phyloP scores from a whole-genome alignment of 2,329 filamentous ascomycete species.

The Didymellaceae sp. region DNA sequence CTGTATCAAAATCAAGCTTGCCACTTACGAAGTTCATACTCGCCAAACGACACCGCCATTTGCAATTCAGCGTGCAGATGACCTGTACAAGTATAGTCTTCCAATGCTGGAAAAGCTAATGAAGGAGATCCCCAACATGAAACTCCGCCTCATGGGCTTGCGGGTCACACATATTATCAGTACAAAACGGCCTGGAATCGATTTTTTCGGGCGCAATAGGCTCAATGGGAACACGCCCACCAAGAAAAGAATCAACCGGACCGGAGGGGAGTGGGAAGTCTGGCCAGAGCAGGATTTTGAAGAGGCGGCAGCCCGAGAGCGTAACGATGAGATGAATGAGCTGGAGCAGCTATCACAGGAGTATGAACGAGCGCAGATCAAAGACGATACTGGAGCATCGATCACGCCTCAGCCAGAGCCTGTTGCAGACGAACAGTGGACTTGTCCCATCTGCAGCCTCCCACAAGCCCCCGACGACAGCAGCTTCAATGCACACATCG shows the following conservation, averaged over 20 bases:
- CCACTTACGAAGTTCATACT: conserved; percentile 91
- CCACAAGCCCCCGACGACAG: conserved; percentile 77
- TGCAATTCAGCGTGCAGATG: conserved; percentile 74
- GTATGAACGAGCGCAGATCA: conserved; percentile 38
- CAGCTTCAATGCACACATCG: conserved; percentile 88
- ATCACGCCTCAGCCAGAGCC: conserved; percentile 35
- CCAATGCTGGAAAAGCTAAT: conserved; percentile 86
- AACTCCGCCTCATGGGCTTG: conserved; percentile 83
- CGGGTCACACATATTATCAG: conserved; percentile 86
- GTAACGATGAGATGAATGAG: conserved; percentile 66
- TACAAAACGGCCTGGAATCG: conserved; percentile 79
- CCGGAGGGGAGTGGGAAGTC: conserved; percentile 67
- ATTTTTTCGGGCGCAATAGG: conserved; percentile 73
- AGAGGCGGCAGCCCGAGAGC: conserved; percentile 64
- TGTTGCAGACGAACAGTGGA: conserved; percentile 63
- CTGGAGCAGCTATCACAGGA: conserved; percentile 69
- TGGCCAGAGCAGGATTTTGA: conserved; percentile 73
- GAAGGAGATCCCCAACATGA: conserved; percentile 81
- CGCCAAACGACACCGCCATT: conserved; percentile 78
- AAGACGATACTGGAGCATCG: conserved; percentile 6
- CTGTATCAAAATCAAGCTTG: conserved; percentile 89
- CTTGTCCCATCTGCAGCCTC: conserved; percentile 85
- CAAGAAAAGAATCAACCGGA: conserved; percentile 17
- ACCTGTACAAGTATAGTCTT: conserved; percentile 80
- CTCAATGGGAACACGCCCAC: conserved; percentile 13